Conservation (phyloP, 2,329 filamentous ascomycete species). For the Immersiporthe knoxdaviesiana region DNA sequence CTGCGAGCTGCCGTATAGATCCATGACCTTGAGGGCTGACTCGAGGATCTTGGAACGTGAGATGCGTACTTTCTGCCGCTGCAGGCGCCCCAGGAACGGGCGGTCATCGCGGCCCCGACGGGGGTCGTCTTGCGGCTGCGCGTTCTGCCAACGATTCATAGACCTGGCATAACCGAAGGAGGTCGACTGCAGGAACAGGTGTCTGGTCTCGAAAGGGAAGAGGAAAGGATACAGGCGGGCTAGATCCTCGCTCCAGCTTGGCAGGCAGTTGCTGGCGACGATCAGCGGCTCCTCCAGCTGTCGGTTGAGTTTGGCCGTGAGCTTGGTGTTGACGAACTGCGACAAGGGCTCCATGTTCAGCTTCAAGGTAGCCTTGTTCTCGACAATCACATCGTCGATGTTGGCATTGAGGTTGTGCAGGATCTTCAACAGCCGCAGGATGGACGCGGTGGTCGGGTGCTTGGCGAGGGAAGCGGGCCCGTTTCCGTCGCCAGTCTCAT, state of each 20-base stretch:
- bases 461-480: conserved; percentile 82
- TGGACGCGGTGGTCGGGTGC: conserved; percentile 82
- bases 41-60: conserved; percentile 93
- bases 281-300: conserved; percentile 96
- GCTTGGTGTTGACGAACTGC: conserved; percentile 97
- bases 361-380: conserved; percentile 71
- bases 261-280: conserved; percentile 94
- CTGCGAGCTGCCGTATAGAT: conserved; percentile 94
- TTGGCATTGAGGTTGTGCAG: conserved; percentile 92
- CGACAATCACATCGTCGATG: conserved; percentile 84
- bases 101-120: conserved; percentile 86
- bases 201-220: conserved; percentile 96
- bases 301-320: conserved; percentile 95
- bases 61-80: conserved; percentile 97
- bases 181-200: conserved; percentile 95
- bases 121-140: conserved; percentile 78
- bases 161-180: conserved; percentile 97
- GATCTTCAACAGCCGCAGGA: conserved; percentile 84
- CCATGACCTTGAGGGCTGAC: conserved; percentile 98
- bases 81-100: conserved; percentile 86
- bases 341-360: conserved; percentile 81
- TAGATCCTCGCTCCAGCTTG: conserved; percentile 93
- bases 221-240: conserved; percentile 93
- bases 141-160: conserved; percentile 96
- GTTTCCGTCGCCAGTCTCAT: conserved; percentile 58